Conservation (phyloP, 176 grass and related monocot species). For the Bolboschoenus planiculmis region DNA sequence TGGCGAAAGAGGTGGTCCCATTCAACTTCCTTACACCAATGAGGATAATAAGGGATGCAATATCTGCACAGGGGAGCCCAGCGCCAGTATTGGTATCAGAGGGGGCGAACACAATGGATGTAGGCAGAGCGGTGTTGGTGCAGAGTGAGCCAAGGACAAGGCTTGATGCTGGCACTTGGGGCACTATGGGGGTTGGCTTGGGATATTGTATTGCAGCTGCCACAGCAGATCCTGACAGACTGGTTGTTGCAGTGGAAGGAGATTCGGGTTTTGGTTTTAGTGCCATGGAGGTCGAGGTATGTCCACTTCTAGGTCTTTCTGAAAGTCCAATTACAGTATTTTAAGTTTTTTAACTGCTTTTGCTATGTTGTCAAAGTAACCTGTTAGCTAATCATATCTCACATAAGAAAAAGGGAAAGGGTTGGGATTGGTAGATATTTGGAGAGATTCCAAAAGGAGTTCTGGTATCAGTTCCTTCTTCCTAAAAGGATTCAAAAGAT, state of each 20-base stretch:
- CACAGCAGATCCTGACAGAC: slow-evolving; percentile 49
- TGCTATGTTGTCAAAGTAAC: not conserved
- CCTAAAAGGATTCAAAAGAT: not conserved
- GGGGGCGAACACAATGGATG: slow-evolving; percentile 95
- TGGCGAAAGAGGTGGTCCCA: slow-evolving; percentile 62
- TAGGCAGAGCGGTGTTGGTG: slow-evolving; percentile 81
- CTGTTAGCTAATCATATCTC: not conserved
- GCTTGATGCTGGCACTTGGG: slow-evolving; percentile 95
- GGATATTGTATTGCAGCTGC: slow-evolving; percentile 90
- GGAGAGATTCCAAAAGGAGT: not conserved
- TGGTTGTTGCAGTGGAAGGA: slow-evolving; percentile 93
- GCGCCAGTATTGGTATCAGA: slow-evolving; percentile 73
- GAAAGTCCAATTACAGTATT: not conserved
- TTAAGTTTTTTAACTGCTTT: not conserved
- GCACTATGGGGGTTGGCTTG: slow-evolving; percentile 89
- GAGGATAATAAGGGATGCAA: slow-evolving; percentile 78
- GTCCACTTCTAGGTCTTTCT: not conserved
- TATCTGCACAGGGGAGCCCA: slow-evolving; percentile 57
- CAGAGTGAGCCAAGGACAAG: slow-evolving; percentile 91
- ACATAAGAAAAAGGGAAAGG: not conserved
- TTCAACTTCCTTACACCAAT: slow-evolving; percentile 95
- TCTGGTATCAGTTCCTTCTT: not conserved
- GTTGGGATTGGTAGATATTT: not conserved
- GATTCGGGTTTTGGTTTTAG: slow-evolving; percentile 97
- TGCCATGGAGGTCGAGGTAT: slow-evolving; percentile 98